Percentiles rank a stretch among this genome's conserved stretches.
phyloP scores from a whole-genome alignment of 192 early-diverging fungal genomes.

The Haplosporangium gracile region DNA sequence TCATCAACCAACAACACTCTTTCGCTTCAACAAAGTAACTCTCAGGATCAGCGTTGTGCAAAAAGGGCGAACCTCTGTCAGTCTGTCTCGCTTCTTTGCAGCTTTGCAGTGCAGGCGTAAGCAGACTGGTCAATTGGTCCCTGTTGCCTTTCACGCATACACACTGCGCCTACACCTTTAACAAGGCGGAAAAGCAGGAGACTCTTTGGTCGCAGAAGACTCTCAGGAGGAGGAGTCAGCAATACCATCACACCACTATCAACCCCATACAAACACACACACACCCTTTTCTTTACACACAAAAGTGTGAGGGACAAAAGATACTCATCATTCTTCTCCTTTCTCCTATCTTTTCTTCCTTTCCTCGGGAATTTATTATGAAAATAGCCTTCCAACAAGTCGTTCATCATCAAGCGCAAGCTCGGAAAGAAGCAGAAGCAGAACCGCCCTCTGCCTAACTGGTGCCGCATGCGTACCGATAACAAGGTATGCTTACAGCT shows the following conservation, averaged over 20 bases:
- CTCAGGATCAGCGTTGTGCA: background rate
- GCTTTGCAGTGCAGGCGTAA: background rate
- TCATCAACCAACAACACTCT: background rate
- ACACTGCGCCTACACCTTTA: background rate
- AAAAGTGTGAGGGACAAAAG: background rate
- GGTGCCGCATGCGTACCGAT: slow-evolving; percentile 96
- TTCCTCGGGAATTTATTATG: background rate
- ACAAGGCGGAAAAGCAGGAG: background rate
- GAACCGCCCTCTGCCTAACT: slow-evolving; percentile 98
- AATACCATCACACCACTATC: background rate
- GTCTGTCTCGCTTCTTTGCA: background rate
- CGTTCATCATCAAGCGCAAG: slow-evolving; percentile 96
- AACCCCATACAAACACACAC: background rate
- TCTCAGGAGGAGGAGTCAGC: background rate
- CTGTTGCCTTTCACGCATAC: background rate
- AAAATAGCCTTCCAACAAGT: slow-evolving; percentile 95
- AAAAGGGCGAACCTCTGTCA: background rate
- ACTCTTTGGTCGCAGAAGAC: background rate
- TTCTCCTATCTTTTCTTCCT: background rate
- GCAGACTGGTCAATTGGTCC: no score
- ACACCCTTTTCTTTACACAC: background rate
- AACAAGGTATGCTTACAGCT: slow-evolving; percentile 79
- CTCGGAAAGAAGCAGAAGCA: slow-evolving; percentile 99
- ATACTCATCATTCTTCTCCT: background rate
- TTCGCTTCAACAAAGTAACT: background rate